Conservation (phyloP, 2,329 filamentous ascomycete genomes). For the Ophiostoma piceae region DNA sequence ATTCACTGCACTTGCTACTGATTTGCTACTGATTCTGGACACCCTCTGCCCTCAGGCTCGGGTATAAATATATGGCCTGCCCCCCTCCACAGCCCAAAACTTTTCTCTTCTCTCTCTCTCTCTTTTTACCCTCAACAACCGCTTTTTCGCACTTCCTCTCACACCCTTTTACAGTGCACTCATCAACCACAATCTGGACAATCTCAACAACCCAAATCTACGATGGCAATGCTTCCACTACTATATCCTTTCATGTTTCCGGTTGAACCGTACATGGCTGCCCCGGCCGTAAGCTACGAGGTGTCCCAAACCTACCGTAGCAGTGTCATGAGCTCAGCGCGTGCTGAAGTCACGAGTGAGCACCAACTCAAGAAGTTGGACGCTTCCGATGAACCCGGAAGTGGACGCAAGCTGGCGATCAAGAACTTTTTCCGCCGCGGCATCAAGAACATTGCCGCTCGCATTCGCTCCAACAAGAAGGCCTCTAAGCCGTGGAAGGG, state of each 20-base stretch:
- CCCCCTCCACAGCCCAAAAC: neutral
- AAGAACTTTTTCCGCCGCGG: neutral
- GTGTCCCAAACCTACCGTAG: neutral
- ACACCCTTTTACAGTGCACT: neutral
- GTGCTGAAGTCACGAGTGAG: neutral
- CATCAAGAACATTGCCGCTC: neutral
- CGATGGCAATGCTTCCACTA: neutral
- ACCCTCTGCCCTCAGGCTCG: neutral
- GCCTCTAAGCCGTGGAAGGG: neutral
- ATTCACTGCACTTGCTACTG: conserved; percentile 1
- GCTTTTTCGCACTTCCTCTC: neutral
- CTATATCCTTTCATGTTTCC: neutral
- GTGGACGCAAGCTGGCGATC: neutral
- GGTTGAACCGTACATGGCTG: neutral
- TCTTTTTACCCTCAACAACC: neutral
- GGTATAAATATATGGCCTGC: conserved; percentile 15
- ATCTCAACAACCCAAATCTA: neutral
- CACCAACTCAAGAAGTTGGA: no score
- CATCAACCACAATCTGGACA: neutral
- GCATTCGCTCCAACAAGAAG: neutral
- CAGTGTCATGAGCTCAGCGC: no score
- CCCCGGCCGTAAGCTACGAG: neutral
- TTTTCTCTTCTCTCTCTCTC: neutral
- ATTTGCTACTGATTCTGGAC: neutral
- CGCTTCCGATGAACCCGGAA: neutral